These are phyloP conservation scores for Penicillium sp. DNA, from an alignment of 2,329 filamentous ascomycete genomes.

Conservation along the genomic window DNA sequence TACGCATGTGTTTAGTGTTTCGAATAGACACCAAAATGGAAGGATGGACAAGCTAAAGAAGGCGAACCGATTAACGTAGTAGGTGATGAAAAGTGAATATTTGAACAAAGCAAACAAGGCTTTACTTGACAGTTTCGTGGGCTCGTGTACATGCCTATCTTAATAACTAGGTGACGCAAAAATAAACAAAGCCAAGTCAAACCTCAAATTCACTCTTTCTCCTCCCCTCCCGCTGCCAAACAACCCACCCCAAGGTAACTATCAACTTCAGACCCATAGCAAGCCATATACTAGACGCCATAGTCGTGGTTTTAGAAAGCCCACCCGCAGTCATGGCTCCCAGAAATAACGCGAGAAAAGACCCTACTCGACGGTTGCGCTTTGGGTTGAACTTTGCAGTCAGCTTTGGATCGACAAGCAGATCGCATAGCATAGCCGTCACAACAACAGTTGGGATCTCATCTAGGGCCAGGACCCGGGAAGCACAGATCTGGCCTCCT, in stretches of 20 bases:
- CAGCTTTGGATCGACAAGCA: slow-evolving; percentile 37
- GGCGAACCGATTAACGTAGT: background rate
- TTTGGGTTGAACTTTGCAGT: slow-evolving; percentile 26
- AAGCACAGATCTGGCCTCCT: slow-evolving; percentile 41
- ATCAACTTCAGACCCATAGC: slow-evolving; percentile 38
- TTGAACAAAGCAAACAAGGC: background rate
- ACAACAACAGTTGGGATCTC: slow-evolving; percentile 45
- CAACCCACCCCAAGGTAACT: slow-evolving; percentile 36
- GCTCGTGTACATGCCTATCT: background rate
- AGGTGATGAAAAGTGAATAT: too few species aligned
- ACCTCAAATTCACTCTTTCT: slow-evolving; percentile 1
- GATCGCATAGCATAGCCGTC: slow-evolving; percentile 41
- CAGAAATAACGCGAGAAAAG: slow-evolving; percentile 40
- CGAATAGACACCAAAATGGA: too few species aligned
- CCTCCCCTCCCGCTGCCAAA: slow-evolving; percentile 32
- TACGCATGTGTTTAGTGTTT: background rate
- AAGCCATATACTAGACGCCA: slow-evolving; percentile 42
- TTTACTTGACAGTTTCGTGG: background rate
- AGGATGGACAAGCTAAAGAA: background rate
- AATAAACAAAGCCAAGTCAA: background rate
- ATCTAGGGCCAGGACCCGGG: slow-evolving; percentile 36
- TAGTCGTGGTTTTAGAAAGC: slow-evolving; percentile 34
- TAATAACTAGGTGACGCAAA: background rate
- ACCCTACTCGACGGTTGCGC: slow-evolving; percentile 36
- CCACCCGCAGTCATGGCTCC: slow-evolving; percentile 44